A percentile compares a stretch with the other conserved stretches of the same genome.
Evolutionary conservation across 805 yeast genomes (phyloP).

Genomic region (Cyberlindnera lachancei): DNA sequence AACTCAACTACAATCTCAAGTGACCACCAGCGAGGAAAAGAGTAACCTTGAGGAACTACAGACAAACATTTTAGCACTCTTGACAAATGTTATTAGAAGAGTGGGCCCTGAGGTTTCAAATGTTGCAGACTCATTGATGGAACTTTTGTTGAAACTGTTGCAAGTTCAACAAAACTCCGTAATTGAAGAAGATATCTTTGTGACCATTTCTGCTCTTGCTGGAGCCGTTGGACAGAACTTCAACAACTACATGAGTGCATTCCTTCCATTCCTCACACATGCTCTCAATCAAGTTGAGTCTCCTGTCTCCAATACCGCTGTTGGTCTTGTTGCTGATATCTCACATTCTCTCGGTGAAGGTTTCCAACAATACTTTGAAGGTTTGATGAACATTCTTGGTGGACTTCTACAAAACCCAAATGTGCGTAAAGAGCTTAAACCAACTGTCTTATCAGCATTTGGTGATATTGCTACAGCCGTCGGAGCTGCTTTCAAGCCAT

Average conservation of each 20-base stretch:
- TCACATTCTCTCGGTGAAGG: constrained; percentile 77
- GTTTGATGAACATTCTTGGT: constrained; percentile 79
- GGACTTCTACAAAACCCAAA: constrained; percentile 56
- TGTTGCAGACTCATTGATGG: constrained; percentile 83
- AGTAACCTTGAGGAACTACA: constrained; percentile 84
- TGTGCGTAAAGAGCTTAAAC: constrained; percentile 76
- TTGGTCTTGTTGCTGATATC: constrained; percentile 92
- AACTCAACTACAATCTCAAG: constrained; percentile 49
- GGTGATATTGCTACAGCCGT: constrained; percentile 93
- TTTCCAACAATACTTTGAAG: constrained; percentile 68
- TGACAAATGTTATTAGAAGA: constrained; percentile 42
- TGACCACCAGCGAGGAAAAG: constrained; percentile 60
- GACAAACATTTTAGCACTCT: constrained; percentile 38
- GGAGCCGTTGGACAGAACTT: constrained; percentile 68
- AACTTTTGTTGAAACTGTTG: constrained; percentile 67
- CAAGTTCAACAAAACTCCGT: constrained; percentile 53
- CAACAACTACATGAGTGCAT: constrained; percentile 68
- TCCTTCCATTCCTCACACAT: constrained; percentile 72
- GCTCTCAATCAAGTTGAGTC: constrained; percentile 81
- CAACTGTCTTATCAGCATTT: constrained; percentile 83
- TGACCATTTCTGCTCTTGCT: constrained; percentile 87
- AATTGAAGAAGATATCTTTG: constrained; percentile 90
- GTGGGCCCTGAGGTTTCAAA: constrained; percentile 54
- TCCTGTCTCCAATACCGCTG: constrained; percentile 81
- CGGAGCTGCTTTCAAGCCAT: constrained; percentile 70